Evolutionary conservation across 768 basidiomycete species (phyloP).

Genomic region (Mycena galopus): DNA sequence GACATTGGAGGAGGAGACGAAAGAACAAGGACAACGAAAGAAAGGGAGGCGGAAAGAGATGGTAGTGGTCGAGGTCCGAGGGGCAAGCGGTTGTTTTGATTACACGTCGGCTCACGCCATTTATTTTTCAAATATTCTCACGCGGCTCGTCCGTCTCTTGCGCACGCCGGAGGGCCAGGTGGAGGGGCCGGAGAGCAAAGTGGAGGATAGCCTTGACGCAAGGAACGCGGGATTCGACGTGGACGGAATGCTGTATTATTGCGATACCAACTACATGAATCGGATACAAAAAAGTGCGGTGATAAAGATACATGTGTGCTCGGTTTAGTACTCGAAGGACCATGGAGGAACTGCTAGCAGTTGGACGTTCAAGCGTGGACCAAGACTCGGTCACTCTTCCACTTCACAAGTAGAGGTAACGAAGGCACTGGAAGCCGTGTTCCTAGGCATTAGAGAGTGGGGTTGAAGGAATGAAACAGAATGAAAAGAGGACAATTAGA

Average conservation of each 20-base stretch:
- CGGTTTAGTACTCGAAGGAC: slow-evolving; percentile 86
- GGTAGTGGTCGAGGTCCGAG: slow-evolving; percentile 47
- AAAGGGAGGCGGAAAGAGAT: slow-evolving; percentile 27
- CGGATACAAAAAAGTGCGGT: too few relatives aligned
- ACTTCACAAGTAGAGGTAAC: slow-evolving; percentile 83
- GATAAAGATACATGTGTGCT: slow-evolving; percentile 56
- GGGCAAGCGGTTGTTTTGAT: slow-evolving; percentile 32
- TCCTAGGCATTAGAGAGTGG: slow-evolving; percentile 84
- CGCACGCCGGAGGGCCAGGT: not conserved
- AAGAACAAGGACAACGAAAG: slow-evolving; percentile 30
- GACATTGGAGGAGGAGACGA: slow-evolving; percentile 42
- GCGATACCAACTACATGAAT: not conserved
- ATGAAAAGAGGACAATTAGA: slow-evolving; percentile 10
- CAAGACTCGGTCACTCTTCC: slow-evolving; percentile 69
- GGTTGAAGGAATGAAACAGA: slow-evolving; percentile 20
- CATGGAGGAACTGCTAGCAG: slow-evolving; percentile 55
- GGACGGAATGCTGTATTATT: not conserved
- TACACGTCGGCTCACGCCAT: not conserved
- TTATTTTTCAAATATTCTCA: not conserved
- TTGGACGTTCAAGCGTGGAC: slow-evolving; percentile 86
- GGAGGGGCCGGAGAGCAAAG: not conserved
- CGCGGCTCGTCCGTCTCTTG: too few relatives aligned
- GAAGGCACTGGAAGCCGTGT: slow-evolving; percentile 82
- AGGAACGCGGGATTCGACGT: too few relatives aligned
- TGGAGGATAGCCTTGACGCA: not conserved